Evolutionary conservation across 1,284 basidiomycete genomes (phyloP).

Genomic region (Rhizoctonia solani): DNA sequence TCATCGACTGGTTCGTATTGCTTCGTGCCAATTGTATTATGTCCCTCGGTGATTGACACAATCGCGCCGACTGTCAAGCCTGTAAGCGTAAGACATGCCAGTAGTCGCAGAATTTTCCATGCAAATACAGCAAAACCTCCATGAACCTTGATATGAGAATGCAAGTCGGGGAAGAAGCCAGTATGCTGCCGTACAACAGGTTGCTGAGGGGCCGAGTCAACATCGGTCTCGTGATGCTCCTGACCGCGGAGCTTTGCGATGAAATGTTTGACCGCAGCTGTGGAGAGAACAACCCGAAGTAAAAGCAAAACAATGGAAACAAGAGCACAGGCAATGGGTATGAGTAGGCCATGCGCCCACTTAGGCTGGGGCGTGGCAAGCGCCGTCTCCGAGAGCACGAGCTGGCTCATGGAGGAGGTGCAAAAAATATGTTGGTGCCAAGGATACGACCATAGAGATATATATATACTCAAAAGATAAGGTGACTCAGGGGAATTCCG

Average conservation of each 20-base stretch:
- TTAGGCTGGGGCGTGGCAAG: neutral
- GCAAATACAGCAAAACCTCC: conserved; percentile 24
- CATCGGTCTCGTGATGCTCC: neutral
- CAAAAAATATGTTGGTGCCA: too few relatives aligned
- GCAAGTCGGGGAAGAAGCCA: conserved; percentile 34
- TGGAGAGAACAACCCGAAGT: neutral
- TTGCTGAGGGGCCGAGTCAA: neutral
- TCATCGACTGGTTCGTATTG: neutral
- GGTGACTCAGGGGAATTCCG: too few relatives aligned
- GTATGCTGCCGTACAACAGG: conserved; percentile 11
- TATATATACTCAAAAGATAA: too few relatives aligned
- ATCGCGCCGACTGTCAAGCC: conserved; percentile 25
- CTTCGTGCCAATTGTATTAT: neutral
- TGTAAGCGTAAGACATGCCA: conserved; percentile 16
- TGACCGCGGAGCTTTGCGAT: conserved; percentile 13
- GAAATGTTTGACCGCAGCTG: neutral
- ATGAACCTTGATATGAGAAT: conserved; percentile 18
- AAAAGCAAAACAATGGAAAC: neutral
- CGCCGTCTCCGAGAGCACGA: neutral
- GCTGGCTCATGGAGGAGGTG: conserved; percentile 10
- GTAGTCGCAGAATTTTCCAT: conserved; percentile 23
- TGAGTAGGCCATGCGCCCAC: neutral
- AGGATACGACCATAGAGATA: too few relatives aligned
- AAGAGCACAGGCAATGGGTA: conserved; percentile 8
- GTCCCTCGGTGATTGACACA: conserved; percentile 12